These are phyloP conservation scores for Cenchrus purpureus DNA, from an alignment of 176 grass and related monocot species.

Conservation along the genomic window DNA sequence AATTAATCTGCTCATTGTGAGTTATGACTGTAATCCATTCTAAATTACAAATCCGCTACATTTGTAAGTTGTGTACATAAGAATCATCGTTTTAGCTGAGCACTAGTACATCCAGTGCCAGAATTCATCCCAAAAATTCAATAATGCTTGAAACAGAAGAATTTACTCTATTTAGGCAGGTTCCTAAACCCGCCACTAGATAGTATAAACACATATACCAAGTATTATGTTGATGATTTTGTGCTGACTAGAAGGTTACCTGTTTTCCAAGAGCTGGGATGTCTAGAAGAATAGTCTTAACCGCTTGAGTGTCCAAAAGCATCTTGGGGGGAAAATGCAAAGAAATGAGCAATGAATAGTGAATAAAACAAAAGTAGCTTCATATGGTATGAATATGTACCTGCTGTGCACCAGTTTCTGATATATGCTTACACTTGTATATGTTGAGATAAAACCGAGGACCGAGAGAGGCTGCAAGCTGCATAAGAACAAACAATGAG, in stretches of 20 bases:
- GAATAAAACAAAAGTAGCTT: constrained; percentile 8
- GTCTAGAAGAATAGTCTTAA: constrained; percentile 92
- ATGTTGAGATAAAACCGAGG: constrained; percentile 99
- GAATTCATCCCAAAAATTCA: constrained; percentile 34
- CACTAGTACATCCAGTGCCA: background rate
- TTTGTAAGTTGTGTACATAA: constrained; percentile 9
- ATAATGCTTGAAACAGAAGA: constrained; percentile 38
- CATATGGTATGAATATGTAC: constrained; percentile 41
- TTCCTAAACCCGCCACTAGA: background rate
- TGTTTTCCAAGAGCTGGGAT: constrained; percentile 96
- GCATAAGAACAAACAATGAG: constrained; percentile 49
- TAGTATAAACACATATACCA: background rate
- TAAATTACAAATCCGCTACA: constrained; percentile 7
- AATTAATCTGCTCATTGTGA: background rate
- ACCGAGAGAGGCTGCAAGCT: constrained; percentile 95
- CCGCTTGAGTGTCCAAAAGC: constrained; percentile 97
- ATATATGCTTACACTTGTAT: constrained; percentile 99
- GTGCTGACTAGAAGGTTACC: constrained; percentile 50
- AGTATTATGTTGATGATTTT: constrained; percentile 30
- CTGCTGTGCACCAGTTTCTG: constrained; percentile 99
- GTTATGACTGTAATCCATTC: background rate
- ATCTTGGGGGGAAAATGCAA: constrained; percentile 57
- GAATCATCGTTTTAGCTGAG: constrained; percentile 17
- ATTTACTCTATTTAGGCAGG: constrained; percentile 7
- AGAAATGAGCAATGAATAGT: constrained; percentile 33